Evolutionary conservation across 345 rosid genomes (phyloP), one percentile per base, ranked within the genome.

Genomic region (Rhodamnia rubescens): DNA sequence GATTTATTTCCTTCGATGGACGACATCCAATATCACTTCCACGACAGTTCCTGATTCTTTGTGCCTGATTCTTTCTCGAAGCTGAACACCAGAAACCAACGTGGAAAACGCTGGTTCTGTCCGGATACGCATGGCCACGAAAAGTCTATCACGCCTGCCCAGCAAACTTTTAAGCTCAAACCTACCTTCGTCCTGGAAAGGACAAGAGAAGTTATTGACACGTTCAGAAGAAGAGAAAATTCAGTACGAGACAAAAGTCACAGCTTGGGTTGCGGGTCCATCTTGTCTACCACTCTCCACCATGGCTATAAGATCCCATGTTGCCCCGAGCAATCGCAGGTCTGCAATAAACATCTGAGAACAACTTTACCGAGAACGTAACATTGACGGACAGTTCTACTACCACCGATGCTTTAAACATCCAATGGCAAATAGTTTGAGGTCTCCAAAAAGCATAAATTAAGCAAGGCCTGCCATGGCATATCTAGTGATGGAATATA

Each of bases 281-380:
- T 97, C 95, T 84, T 92, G 98, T 85, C 84, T 89, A 36, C 92
- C 95, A 56, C 85, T 91, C 85, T 95, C 96, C 81, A 95, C 97
- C 98, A 93, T 93, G 86, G 95, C 98, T 87, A 94, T 92, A 86
- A 97, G 99, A 92, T 97, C 98, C 99, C 99, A 94, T 55, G 99
- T 95, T 84, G 97, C 2, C 99, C 98, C 99, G 95, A 85, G 97
- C 98, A 92, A 97, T 93, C 56, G 98, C 98, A 53, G 99, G 92
- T 89, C 98, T 97, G 95, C 84, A 69, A 36, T 83, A 26, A 84
- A 74, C 50, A 29, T 87, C 56, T 56, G 50, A 69, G 50, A 16
- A 59, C 42, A 24, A 15, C 21, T 59, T 26, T 16, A 64, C 78
- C 24, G 1, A 64, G 24, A 21, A 8, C 32, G 78, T 32, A 32